Evolutionary conservation across 2,329 filamentous ascomycete genomes (phyloP), one percentile per base, ranked within the genome.

Genomic region (Aspergillus alliaceus): DNA sequence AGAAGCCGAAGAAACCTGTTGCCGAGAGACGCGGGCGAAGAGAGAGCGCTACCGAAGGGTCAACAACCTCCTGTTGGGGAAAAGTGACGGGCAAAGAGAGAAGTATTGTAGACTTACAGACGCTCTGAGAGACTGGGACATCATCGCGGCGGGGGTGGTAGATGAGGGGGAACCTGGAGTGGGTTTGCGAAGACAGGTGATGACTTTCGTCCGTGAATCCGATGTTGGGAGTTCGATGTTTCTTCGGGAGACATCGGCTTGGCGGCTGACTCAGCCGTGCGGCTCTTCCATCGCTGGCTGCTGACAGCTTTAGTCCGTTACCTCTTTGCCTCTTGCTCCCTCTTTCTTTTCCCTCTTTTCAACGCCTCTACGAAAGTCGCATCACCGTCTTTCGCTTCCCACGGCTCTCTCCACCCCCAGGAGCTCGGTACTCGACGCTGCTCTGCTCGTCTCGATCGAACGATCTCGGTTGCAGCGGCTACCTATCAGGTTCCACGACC

Each of bases 121-220:
- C 71, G 82, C 80, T 78, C 83, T 82, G 76, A 86, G 77, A 73
- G 84, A 82, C 75, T 85, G 82, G 71, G 81, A 82, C 77, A 86
- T 78, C 83, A 85, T 85, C 74, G 66, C 75, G 71, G 69, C 67
- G 69, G 63, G 35, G 53, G 57, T 63, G 62, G 63, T 65, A 54
- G 64, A 65, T 66, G 68, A 69, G 61, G 64, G 60, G 65, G 62
- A 58, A 60, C 53, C 54, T 56, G 55, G 58, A 59, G 63, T 66
- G 63, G 51, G 48, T 54, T 57, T 62, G 59, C 53, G 58, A 65
- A 53, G 53, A 60, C 50, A 49, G 53, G 57, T 35, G 27, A 57
- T 59, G 64, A 59, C 59, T 63, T 60, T 61, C 57, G 40, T 59
- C 40, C 58, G 56, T 59, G 60, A 61, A 63, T 58, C 57, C 49